Evolutionary conservation across 1,284 basidiomycete species (phyloP), one percentile per base, ranked within the genome.

Genomic region (Ceratobasidium sp.): DNA sequence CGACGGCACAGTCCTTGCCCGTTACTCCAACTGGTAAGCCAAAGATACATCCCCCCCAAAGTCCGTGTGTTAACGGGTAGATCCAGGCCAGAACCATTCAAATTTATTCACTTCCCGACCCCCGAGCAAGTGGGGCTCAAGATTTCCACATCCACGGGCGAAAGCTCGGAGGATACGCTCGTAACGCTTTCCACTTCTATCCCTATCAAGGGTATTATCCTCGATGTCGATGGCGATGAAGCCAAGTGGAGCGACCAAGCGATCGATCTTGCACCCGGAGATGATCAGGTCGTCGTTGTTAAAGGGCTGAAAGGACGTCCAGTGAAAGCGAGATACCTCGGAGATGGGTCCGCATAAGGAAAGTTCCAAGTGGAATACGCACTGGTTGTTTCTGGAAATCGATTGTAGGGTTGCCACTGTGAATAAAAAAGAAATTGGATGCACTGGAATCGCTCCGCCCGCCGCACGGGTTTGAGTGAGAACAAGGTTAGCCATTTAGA

Each of bases 51-150:
- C 16, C 10, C 33, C 41, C 35, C 14, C 23, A 12, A 57, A n/a
- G 14, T n/a, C 27, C 48, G 16, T 16, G 46, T 30, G n/a, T 10
- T 50, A 55, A 50, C 35, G 18, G 50, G 46, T 81, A n/a, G 81
- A 35, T 82, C 82, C 80, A 95, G 94, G 94, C 94, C 94, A 14
- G 94, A 96, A 84, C 96, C 96, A 38, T 96, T 92, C 88, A 97
- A 97, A 85, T 96, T 90, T 85, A 91, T 97, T 83, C 87, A 89
- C 65, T 96, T 96, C 88, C 94, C 95, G 52, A 82, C 89, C 27
- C 84, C 88, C 60, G 84, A 88, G 70, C 88, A 89, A 77, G 83
- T 92, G 41, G 90, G 89, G 30, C 86, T 96, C 71, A 84, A 87
- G 71, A 87, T 91, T 14, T 50, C 68, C 23, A 55, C 75, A 57